Evolutionary conservation across 2,329 filamentous ascomycete genomes (phyloP).

Genomic region (Paracoccidioides lutzii): DNA sequence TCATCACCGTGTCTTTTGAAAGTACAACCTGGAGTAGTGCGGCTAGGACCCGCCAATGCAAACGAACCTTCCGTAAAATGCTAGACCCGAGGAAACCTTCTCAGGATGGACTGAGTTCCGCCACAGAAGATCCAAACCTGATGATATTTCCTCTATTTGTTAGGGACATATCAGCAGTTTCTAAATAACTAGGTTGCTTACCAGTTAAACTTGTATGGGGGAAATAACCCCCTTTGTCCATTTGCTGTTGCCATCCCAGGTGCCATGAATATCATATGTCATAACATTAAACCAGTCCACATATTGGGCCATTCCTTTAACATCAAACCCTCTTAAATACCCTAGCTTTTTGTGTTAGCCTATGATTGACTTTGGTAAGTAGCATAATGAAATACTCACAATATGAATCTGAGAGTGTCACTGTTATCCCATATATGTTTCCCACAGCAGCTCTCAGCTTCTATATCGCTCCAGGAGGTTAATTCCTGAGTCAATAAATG

Average conservation of each 20-base stretch:
- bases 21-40: slow-evolving; percentile 12
- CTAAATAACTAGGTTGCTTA: slow-evolving; percentile 14
- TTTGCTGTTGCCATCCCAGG: slow-evolving; percentile 14
- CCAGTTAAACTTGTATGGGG: slow-evolving; percentile 18
- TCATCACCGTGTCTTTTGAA: slow-evolving; percentile 15
- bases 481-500: slow-evolving; percentile 7
- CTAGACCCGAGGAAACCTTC: slow-evolving; percentile 16
- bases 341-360: slow-evolving; percentile 2
- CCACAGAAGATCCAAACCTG: slow-evolving; percentile 21
- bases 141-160: slow-evolving; percentile 22
- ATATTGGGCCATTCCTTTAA: slow-evolving; percentile 10
- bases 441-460: slow-evolving; percentile 5
- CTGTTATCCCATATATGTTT: slow-evolving; percentile 5
- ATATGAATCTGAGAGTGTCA: slow-evolving; percentile 7
- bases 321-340: slow-evolving; percentile 18
- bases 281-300: slow-evolving; percentile 20
- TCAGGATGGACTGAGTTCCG: slow-evolving; percentile 11
- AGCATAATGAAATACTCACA: slow-evolving; percentile 2
- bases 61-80: slow-evolving; percentile 18
- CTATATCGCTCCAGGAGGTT: slow-evolving; percentile 4
- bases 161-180: neutral
- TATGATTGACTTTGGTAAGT: neutral
- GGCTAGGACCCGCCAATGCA: slow-evolving; percentile 11
- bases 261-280: slow-evolving; percentile 18
- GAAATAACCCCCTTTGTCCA: slow-evolving; percentile 7